Evolutionary conservation across 2,329 filamentous ascomycete species (phyloP), one percentile per base, ranked within the genome.

Genomic region (Grosmannia serpens): DNA sequence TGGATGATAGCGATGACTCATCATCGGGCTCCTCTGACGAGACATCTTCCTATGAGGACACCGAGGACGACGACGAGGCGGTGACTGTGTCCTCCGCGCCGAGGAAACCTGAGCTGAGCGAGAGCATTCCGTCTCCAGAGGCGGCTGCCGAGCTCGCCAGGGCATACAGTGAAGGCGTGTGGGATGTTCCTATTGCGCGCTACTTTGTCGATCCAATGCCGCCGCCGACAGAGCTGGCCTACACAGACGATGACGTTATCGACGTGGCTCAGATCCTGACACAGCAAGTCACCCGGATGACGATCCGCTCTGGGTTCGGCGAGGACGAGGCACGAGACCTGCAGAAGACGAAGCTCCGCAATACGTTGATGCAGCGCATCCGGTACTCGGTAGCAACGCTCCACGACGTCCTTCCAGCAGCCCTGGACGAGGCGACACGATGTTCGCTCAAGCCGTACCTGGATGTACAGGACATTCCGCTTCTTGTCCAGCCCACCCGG

Each of bases 221-320:
- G 11, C 68, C 77, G 1, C 68, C 70, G 35, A 64, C 77, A 11
- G 74, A 78, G 27, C 66, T 77, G 27, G 70, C 73, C 11, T 68
- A 78, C 20, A 70, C 75, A 1, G 82, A 85, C 58, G 78, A 83
- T 3, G 84, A 87, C 47, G 76, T 81, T 60, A 82, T 89, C 38
- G 81, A 82, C 56, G 77, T 87, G 29, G 86, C 85, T 0, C 87
- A 89, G 65, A 80, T 89, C 44, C 71, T 89, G n/a, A 85, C 84
- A 2, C 85, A 88, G 60, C 87, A 90, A 67, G 79, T 85, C 26
- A 77, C 82, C 2, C 59, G 59, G 4, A 57, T 60, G 29, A 64
- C 63, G 15, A 58, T 63, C 13, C 62, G 59, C 11, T 26, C 41
- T 3, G 53, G 50, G 24, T 58, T 60, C n/a, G 56, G 60, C 53